These are phyloP conservation scores for Barbarea vulgaris DNA, from an alignment of 345 rosid genomes.

Conservation along the genomic window DNA sequence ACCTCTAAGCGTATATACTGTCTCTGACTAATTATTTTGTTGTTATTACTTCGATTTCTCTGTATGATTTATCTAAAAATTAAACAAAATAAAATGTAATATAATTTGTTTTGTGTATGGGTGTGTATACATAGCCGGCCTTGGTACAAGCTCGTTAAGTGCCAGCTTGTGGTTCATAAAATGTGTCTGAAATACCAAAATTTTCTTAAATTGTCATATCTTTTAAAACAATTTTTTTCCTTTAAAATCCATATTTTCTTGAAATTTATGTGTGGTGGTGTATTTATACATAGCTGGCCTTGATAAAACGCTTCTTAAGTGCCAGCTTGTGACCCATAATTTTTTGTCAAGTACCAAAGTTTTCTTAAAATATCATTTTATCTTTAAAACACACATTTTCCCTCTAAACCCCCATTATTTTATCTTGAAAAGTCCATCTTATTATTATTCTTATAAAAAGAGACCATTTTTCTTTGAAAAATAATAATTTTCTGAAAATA, in stretches of 20 bases:
- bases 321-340: too few species aligned
- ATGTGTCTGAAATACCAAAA: neutral
- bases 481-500: neutral
- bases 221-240: neutral
- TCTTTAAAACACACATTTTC: too few species aligned
- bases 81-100: neutral
- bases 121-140: neutral
- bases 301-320: too few species aligned
- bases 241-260: neutral
- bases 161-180: neutral
- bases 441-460: too few species aligned
- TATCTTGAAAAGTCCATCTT: neutral
- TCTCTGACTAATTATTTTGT: conserved; percentile 47
- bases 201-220: neutral
- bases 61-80: neutral
- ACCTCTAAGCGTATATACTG: conserved; percentile 46
- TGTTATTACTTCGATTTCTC: conserved; percentile 41
- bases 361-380: too few species aligned
- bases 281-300: too few species aligned
- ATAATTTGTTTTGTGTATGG: neutral
- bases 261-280: too few species aligned
- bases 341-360: too few species aligned
- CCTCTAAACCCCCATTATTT: too few species aligned
- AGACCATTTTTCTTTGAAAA: neutral
- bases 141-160: neutral